Base-by-base conservation (phyloP, 345 rosid genomes). In the Hirschfeldia incana region DNA sequence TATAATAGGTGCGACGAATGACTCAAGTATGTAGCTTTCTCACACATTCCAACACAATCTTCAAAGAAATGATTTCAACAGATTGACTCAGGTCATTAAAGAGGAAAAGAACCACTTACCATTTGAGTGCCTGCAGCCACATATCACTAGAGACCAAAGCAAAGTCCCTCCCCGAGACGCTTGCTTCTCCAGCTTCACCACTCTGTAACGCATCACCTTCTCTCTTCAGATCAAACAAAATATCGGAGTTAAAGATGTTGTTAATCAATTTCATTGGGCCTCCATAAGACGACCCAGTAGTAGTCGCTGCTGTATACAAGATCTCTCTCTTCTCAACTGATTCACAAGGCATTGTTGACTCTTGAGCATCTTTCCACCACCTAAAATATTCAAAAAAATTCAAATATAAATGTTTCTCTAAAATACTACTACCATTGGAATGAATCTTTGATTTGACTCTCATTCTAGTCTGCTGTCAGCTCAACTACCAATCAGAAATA, bases 331-430 rank as follows among this genome's bases (percentile, higher is more conserved):
- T 90, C 60, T 78, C 87, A 83, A 77, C 87, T 5, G 91, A 73
- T 75, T 85, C 89, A 58, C 65, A 34, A 26, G 78, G 82, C n/a
- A n/a, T n/a, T 74, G 68, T 16, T 65, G 90, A 85, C 77, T 81
- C 91, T 34, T 84, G 87, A 2, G 97, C 93, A 80, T 88, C 97
- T 78, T 85, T 92, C 99, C 98, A 93, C 99, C 99, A 93, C 90
- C 99, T 95, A 75, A 46, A 76, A 73, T 3, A 78, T 67, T n/a
- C 46, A 65, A 21, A 49, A 36, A 13, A 73, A 36, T 46, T 67
- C 26, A 4, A 62, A 62, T 4, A 67, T 16, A n/a, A 33, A 39
- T 8, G 61, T 37, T 78, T 51, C 33, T 0, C 17, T 0, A n/a
- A 21, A 10, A 32, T 8, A 59, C n/a, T 5, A 71, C n/a, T n/a